phyloP scores from a whole-genome alignment of 352 stramenopile genomes.

The Globisporangium cystogenes region DNA sequence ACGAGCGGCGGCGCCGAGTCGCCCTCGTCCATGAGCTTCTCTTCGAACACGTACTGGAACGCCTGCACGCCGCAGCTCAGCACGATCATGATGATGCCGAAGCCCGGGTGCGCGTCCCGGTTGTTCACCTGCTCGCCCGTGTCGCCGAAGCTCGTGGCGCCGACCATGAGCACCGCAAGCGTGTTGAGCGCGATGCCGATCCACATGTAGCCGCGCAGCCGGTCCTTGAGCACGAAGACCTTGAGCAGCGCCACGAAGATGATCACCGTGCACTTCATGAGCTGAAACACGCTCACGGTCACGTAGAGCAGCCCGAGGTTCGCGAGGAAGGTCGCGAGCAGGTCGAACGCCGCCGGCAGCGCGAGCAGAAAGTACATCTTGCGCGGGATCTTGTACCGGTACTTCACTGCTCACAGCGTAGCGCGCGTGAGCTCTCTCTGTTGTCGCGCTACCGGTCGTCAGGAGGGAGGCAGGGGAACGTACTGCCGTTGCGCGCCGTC shows the following conservation, averaged over 20 bases:
- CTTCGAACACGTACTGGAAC: constrained; percentile 97
- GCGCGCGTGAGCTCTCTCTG: neutral
- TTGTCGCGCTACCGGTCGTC: too few relatives aligned
- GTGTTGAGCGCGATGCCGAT: constrained; percentile 95
- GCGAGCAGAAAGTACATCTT: constrained; percentile 94
- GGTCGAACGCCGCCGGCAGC: constrained; percentile 92
- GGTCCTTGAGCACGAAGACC: constrained; percentile 89
- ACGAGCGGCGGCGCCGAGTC: constrained; percentile 91
- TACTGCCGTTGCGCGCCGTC: constrained; percentile 53
- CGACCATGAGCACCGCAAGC: constrained; percentile 90
- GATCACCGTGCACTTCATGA: constrained; percentile 92
- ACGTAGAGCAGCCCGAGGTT: constrained; percentile 94
- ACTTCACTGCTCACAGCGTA: constrained; percentile 40
- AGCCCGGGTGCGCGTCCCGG: constrained; percentile 59
- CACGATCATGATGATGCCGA: constrained; percentile 93
- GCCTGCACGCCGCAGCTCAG: constrained; percentile 93
- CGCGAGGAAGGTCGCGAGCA: constrained; percentile 91
- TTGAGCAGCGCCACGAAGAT: constrained; percentile 97
- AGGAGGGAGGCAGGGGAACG: too few relatives aligned
- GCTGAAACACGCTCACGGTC: constrained; percentile 85
- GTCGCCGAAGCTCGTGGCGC: constrained; percentile 90
- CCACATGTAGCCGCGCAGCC: constrained; percentile 94
- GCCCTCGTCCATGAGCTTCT: constrained; percentile 96
- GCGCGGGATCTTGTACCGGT: constrained; percentile 68
- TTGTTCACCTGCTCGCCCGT: constrained; percentile 62